Evolutionary conservation across 2,329 filamentous ascomycete species (phyloP).

Genomic region (Ascochyta fabae): DNA sequence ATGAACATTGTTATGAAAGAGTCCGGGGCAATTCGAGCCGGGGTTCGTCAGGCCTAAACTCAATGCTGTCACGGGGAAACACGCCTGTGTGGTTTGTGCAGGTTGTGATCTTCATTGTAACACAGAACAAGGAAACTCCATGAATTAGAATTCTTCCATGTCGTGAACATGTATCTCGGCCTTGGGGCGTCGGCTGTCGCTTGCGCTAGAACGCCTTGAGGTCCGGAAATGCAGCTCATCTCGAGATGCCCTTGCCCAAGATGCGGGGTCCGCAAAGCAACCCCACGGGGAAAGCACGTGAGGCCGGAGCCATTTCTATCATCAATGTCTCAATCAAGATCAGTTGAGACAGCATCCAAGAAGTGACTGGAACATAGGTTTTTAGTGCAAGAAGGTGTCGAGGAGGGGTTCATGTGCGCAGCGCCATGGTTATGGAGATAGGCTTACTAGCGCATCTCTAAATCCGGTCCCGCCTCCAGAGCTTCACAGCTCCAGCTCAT

Average conservation of each 20-base stretch:
- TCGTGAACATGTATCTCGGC: not conserved
- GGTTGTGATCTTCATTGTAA: not conserved
- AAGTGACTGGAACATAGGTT: no score
- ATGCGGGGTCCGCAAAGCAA: slow-evolving; percentile 4
- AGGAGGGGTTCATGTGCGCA: no score
- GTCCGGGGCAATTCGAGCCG: not conserved
- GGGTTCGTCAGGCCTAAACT: not conserved
- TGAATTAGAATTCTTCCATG: slow-evolving; percentile 15
- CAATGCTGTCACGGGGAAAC: not conserved
- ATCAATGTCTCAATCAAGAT: no score
- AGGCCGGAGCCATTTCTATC: no score
- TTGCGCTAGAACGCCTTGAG: slow-evolving; percentile 13
- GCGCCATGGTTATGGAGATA: not conserved
- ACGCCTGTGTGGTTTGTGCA: not conserved
- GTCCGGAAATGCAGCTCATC: not conserved
- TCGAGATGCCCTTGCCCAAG: not conserved
- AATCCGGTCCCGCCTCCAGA: slow-evolving; percentile 11
- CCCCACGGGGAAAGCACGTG: slow-evolving; percentile 1
- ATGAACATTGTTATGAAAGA: not conserved
- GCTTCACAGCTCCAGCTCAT: not conserved
- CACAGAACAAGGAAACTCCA: slow-evolving; percentile 2
- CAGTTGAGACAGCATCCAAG: no score
- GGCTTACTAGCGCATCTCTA: slow-evolving; percentile 6
- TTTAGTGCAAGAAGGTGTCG: no score
- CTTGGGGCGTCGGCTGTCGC: slow-evolving; percentile 16